These are phyloP conservation scores for Amanita fuliginea DNA, from an alignment of 768 basidiomycete genomes.

Conservation along the genomic window DNA sequence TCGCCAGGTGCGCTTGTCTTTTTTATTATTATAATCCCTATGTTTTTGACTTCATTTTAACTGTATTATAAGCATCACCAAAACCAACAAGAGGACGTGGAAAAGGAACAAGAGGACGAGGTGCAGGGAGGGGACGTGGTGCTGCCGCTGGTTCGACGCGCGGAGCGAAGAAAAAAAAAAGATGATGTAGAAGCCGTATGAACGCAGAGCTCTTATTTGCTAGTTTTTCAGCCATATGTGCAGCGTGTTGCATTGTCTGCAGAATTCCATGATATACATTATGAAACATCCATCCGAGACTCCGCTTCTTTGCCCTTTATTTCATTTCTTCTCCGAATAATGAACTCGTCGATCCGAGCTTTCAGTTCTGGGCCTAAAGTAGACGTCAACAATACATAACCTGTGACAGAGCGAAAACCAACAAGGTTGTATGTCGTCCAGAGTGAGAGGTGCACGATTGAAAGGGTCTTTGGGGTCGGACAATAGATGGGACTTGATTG, in stretches of 20 bases:
- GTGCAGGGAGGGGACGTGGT: constrained; percentile 17
- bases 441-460: constrained; percentile 74
- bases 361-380: constrained; percentile 56
- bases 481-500: constrained; percentile 90
- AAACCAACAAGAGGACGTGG: constrained; percentile 25
- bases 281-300: constrained; percentile 2
- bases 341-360: constrained; percentile 60
- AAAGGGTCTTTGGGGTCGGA: constrained; percentile 93
- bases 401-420: constrained; percentile 15
- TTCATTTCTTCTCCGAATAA: constrained; percentile 43
- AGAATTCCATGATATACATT: not conserved
- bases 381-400: constrained; percentile 7
- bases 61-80: constrained; percentile 18
- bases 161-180: constrained; percentile 36
- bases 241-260: too few species aligned
- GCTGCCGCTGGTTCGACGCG: constrained; percentile 22
- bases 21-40: not conserved
- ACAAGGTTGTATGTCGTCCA: constrained; percentile 77
- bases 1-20: constrained; percentile 22
- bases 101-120: constrained; percentile 18
- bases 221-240: not conserved
- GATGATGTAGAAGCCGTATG: constrained; percentile 15
- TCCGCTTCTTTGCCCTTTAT: constrained; percentile 12
- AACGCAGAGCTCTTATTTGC: not conserved
- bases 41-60: not conserved